Percentiles rank a stretch among this genome's conserved stretches.
Conservation (phyloP, 257 asterid genomes). For the Salvia splendens region DNA sequence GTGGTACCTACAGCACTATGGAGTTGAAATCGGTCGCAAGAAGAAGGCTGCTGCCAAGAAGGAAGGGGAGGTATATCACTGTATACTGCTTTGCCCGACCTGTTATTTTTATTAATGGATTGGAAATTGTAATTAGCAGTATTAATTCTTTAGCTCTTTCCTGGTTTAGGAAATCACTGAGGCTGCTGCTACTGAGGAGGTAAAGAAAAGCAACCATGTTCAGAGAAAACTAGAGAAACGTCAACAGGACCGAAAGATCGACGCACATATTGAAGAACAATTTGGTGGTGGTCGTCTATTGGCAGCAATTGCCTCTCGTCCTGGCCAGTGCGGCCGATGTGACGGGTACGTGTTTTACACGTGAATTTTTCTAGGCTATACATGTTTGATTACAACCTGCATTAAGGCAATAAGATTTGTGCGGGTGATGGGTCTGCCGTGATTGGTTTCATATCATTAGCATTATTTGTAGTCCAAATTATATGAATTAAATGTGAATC, state of each 20-base stretch:
- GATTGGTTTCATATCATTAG: background rate
- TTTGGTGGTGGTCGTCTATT: conserved; percentile 59
- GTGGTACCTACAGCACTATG: conserved; percentile 82
- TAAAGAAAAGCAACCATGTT: conserved; percentile 58
- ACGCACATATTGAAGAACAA: conserved; percentile 59
- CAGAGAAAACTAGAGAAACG: conserved; percentile 51
- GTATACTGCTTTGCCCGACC: background rate
- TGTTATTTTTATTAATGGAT: background rate
- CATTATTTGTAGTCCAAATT: too few relatives aligned
- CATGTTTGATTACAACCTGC: background rate
- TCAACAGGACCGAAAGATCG: conserved; percentile 51
- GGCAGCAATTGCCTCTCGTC: conserved; percentile 64
- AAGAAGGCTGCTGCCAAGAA: conserved; percentile 63
- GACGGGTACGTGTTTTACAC: conserved; percentile 47
- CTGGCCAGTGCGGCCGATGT: conserved; percentile 63
- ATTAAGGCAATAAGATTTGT: background rate
- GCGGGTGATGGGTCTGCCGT: background rate
- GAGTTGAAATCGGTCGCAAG: conserved; percentile 83
- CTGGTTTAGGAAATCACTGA: conserved; percentile 47
- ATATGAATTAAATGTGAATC: too few relatives aligned
- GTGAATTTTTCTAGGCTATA: background rate
- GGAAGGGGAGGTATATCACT: conserved; percentile 55
- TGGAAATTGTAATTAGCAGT: background rate
- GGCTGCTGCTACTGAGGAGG: conserved; percentile 48
- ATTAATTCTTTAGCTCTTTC: background rate